Base-by-base conservation (phyloP, 106 monocot genomes). In the Cymbidium sinense region DNA sequence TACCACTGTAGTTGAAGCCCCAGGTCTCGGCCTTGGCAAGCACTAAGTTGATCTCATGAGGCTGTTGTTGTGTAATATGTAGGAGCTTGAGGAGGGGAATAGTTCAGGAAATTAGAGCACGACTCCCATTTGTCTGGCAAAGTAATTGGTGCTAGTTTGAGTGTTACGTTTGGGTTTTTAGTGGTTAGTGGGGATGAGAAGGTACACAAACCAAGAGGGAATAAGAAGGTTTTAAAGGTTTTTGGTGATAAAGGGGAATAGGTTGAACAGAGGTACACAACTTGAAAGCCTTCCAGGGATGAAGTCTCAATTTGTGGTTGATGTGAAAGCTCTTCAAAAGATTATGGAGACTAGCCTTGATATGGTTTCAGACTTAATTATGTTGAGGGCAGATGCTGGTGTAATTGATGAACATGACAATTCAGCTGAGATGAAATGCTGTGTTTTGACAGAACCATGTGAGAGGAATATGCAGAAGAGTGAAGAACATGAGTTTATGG, bases 151-250 rank as follows among this genome's bases (percentile, higher is more conserved):
- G 94, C 88, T 0, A 36, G 64, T 12, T 82, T 98, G 23, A 90
- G 88, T 77, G 92, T 98, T 23, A 92, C 87, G 55, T 95, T 95
- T 64, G 86, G 90, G 15, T 94, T 82, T 67, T 80, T 79, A 7
- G 36, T 87, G 70, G 31, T 87, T 11, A 41, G 37, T 50, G 78
- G 54, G n/a, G n/a, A n/a, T n/a, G n/a, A n/a, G n/a, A n/a, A n/a
- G n/a, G n/a, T n/a, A n/a, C n/a, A n/a, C n/a, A 1, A 41, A 13
- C 58, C 23, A 3, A 44, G 69, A 15, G 52, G 79, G 23, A 41
- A 77, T 34, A 36, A 75, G 79, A 86, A 73, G 58, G 37, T 76
- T 7, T 15, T 72, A 7, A 79, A 85, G 82, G 74, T 85, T 54
- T 44, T 69, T 71, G 73, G 28, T 21, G 76, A 58, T 1, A 64